Evolutionary conservation across 345 rosid species (phyloP).

Genomic region (Nephelium lappaceum): DNA sequence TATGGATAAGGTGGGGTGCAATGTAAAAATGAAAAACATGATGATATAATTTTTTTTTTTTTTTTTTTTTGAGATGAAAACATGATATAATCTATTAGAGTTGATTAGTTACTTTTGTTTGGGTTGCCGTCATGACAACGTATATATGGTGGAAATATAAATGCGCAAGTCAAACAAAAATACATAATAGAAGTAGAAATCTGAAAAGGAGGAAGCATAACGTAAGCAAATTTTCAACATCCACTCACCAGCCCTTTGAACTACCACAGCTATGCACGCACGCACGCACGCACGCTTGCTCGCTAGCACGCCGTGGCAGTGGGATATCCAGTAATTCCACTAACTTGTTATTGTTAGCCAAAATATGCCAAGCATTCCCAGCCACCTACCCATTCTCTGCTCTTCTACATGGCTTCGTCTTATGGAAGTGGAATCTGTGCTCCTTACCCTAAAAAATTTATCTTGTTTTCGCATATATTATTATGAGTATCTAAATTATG

Average conservation of each 20-base stretch:
- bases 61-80: too few relatives aligned
- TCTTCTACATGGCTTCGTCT: background rate
- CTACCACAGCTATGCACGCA: background rate
- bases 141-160: background rate
- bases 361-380: background rate
- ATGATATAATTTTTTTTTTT: too few relatives aligned
- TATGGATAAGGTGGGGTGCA: too few relatives aligned
- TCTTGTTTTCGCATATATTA: background rate
- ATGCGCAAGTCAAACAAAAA: background rate
- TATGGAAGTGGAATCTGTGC: too few relatives aligned
- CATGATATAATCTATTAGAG: too few relatives aligned
- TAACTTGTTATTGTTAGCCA: background rate
- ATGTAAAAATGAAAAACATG: too few relatives aligned
- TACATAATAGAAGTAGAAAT: background rate
- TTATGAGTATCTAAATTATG: background rate
- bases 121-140: background rate
- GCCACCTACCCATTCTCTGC: background rate
- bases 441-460: background rate
- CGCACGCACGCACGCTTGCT: background rate
- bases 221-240: background rate
- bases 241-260: background rate
- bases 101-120: background rate
- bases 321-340: background rate
- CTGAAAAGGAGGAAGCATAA: background rate
- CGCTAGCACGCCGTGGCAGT: conserved; percentile 7